Conservation (phyloP, 2,329 filamentous ascomycete species). For the Thielaviopsis punctulata region DNA sequence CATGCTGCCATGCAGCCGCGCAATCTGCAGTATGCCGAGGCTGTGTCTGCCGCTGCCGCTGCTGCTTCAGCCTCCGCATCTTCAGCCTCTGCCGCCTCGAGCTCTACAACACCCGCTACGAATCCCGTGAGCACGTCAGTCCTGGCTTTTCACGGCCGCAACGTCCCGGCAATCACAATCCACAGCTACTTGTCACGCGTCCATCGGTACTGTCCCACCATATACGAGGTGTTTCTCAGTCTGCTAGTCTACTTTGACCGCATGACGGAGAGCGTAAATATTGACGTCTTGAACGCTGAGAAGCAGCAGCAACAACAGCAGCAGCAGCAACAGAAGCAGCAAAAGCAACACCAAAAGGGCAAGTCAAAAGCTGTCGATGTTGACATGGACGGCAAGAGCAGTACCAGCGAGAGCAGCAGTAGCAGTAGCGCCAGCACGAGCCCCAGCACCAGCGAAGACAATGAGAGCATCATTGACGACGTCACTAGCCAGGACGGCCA, state of each 20-base stretch:
- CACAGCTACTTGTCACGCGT: slow-evolving; percentile 89
- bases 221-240: slow-evolving; percentile 93
- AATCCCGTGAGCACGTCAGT: slow-evolving; percentile 46
- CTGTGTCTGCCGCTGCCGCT: background rate
- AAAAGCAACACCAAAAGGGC: background rate
- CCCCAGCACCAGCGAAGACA: slow-evolving; percentile 16
- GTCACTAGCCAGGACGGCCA: background rate
- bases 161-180: slow-evolving; percentile 92
- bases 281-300: slow-evolving; percentile 53
- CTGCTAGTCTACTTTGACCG: slow-evolving; percentile 94
- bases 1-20: slow-evolving; percentile 84
- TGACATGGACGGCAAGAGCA: background rate
- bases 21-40: slow-evolving; percentile 30
- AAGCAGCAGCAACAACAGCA: slow-evolving; percentile 19
- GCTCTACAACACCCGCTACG: slow-evolving; percentile 34
- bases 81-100: no score
- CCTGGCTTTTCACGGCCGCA: slow-evolving; percentile 93
- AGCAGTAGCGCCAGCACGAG: slow-evolving; percentile 21
- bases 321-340: background rate
- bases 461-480: background rate
- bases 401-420: slow-evolving; percentile 6
- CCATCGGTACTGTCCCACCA: slow-evolving; percentile 97
- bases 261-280: slow-evolving; percentile 93
- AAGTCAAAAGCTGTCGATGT: background rate
- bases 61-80: background rate